These are phyloP conservation scores for Chaetomiaceae sp. DNA, from an alignment of 2,329 filamentous ascomycete genomes.

Conservation along the genomic window DNA sequence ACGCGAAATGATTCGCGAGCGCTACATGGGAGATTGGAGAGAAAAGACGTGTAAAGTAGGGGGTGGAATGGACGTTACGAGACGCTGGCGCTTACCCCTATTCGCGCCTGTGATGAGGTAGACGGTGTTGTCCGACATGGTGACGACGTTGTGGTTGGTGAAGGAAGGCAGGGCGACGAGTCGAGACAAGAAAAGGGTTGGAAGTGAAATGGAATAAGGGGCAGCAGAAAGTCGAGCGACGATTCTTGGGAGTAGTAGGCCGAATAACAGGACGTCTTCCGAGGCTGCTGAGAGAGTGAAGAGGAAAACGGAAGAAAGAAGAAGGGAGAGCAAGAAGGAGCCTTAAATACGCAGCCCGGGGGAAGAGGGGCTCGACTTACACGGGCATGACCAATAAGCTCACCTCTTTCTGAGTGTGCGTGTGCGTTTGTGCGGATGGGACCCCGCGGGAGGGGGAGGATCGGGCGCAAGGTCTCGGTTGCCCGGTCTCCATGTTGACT, in stretches of 20 bases:
- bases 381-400: constrained; percentile 15
- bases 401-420: not conserved
- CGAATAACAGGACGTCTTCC: no score
- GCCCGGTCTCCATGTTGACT: constrained; percentile 1
- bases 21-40: not conserved
- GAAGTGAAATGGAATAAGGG: not conserved
- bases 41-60: not conserved
- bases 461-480: constrained; percentile 3
- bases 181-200: not conserved
- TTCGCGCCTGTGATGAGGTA: constrained; percentile 29
- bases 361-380: constrained; percentile 6
- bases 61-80: not conserved
- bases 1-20: not conserved
- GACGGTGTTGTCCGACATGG: constrained; percentile 24
- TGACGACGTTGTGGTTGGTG: no score
- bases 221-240: no score
- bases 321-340: constrained; percentile 1
- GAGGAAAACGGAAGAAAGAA: constrained; percentile 2
- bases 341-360: constrained; percentile 7
- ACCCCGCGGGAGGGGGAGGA: not conserved
- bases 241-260: no score
- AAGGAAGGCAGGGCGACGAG: not conserved
- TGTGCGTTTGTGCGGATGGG: not conserved
- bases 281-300: not conserved
- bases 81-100: constrained; percentile 22